phyloP scores from a whole-genome alignment of 345 rosid genomes.

The Ceriops decandra region DNA sequence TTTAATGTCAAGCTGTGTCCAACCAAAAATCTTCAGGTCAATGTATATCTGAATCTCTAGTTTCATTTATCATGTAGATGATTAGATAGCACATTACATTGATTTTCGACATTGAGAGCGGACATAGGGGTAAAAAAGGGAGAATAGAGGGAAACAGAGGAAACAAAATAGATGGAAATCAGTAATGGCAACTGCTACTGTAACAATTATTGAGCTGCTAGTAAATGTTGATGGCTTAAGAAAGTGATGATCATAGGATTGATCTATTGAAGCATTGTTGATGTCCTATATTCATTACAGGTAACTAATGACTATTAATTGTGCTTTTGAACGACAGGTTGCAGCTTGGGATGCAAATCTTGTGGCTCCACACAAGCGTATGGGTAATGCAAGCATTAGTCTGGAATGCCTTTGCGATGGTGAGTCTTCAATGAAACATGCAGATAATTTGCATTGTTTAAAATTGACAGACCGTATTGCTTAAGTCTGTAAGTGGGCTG shows the following conservation, averaged over 20 bases:
- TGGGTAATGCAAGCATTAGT: conserved; percentile 70
- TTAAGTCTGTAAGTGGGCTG: conserved; percentile 1
- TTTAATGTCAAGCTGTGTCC: conserved; percentile 58
- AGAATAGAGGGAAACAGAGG: no score
- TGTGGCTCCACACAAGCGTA: conserved; percentile 90
- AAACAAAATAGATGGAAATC: no score
- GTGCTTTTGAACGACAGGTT: conserved; percentile 41
- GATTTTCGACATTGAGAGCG: no score
- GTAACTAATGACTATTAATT: background rate
- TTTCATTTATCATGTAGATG: conserved; percentile 1
- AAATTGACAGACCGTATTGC: background rate
- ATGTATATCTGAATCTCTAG: conserved; percentile 13
- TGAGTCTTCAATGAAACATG: conserved; percentile 33
- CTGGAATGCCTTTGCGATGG: conserved; percentile 73
- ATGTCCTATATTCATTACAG: background rate
- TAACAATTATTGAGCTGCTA: no score
- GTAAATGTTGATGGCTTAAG: no score
- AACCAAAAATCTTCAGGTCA: conserved; percentile 66
- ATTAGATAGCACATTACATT: no score
- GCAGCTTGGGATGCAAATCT: conserved; percentile 99
- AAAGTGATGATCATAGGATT: no score
- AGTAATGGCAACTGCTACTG: no score
- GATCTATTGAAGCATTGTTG: background rate
- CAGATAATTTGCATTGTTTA: background rate
- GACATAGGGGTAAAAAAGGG: no score